Base-by-base conservation (phyloP, 257 asterid genomes). In the Gardenia jasminoides region DNA sequence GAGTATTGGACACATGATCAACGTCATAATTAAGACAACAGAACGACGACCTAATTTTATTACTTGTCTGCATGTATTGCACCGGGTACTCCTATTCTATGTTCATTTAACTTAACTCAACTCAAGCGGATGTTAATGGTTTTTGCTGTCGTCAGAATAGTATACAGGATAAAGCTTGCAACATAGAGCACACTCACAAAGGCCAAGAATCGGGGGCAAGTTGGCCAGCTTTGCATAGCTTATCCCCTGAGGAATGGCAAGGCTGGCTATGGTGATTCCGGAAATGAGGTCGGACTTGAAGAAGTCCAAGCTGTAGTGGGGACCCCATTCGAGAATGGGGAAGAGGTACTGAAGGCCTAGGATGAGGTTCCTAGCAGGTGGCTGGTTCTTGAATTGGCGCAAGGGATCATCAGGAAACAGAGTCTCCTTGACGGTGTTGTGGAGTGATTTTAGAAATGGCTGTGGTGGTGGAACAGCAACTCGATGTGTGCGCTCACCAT, bases 241-340 rank as follows among this genome's bases (percentile, higher is more conserved):
- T 10, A 95, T 95, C 78, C 99, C 99, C 80, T 95, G 99, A 13
- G 99, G 99, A 28, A 95, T 90, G 50, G 99, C 99, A 26, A 95
- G 90, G 82, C 98, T 93, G 22, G 99, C 99, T 13, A 95, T 93
- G 88, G 99, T 95, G 84, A 95, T 90, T 7, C 99, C 99, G 58
- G 99, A 76, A 24, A 95, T 89, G 77, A 95, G 89, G 59, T 93
- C 99, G 0, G 98, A 74, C 70, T 85, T 91, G 20, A 95, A 87
- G 88, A 86, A 86, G 13, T 83, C 59, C 7, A 88, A 15, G 20
- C 88, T 89, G 88, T 93, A 95, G 9, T 88, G 85, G 0, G 93
- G 92, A 41, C 91, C 97, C 99, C 99, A 95, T 80, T 95, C 97
- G 6, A 93, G 52, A 41, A 95, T 92, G 20, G 99, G 99, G 77